phyloP scores from a whole-genome alignment of 495 filamentous ascomycete species.

The Hypoxylon crocopeplum region DNA sequence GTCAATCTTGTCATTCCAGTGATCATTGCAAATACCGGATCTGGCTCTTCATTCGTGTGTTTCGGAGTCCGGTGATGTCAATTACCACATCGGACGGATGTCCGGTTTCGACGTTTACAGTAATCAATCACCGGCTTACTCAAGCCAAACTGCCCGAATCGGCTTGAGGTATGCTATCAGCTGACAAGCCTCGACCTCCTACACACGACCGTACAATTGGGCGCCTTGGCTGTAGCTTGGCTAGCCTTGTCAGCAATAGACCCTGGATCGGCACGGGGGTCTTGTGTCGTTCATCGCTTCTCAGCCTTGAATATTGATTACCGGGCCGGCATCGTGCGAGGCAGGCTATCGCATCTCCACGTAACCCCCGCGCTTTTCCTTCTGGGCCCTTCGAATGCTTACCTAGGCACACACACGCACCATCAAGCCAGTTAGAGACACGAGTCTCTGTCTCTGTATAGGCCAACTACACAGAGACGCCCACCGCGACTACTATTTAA shows the following conservation, averaged over 20 bases:
- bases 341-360: conserved; percentile 2
- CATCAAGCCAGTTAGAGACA: background rate
- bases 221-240: conserved; percentile 23
- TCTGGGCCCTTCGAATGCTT: background rate
- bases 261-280: conserved; percentile 17
- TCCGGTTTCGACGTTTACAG: conserved; percentile 30
- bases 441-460: too few species aligned
- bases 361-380: conserved; percentile 8
- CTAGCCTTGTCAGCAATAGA: conserved; percentile 22
- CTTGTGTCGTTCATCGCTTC: background rate
- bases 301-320: conserved; percentile 10
- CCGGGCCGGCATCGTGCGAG: background rate
- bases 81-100: conserved; percentile 31
- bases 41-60: conserved; percentile 14
- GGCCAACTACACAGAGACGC: background rate
- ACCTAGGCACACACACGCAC: background rate
- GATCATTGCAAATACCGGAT: conserved; percentile 7
- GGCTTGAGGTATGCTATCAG: conserved; percentile 17
- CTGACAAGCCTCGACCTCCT: conserved; percentile 20
- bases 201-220: conserved; percentile 9
- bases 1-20: conserved; percentile 2
- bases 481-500: background rate
- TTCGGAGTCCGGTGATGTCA: conserved; percentile 36
- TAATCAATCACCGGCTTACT: conserved; percentile 39
- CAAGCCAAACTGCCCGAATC: conserved; percentile 29